Conservation (phyloP, 192 early-diverging fungal genomes). For the Allomyces macrogynus region DNA sequence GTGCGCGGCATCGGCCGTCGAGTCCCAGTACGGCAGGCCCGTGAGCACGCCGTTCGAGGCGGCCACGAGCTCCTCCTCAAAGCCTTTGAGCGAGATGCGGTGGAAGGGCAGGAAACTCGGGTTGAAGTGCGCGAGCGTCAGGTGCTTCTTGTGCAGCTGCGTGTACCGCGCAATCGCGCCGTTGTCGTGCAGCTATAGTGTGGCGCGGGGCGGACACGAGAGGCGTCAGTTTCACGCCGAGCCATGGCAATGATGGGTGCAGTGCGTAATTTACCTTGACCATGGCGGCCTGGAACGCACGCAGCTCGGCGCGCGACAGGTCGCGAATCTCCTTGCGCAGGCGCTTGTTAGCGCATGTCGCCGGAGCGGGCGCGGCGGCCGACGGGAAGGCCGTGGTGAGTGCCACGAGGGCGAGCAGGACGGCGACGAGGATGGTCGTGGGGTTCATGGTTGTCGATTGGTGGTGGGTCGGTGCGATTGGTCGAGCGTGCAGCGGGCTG, state of each 20-base stretch:
- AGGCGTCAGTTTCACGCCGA: too few relatives aligned
- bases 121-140: background rate
- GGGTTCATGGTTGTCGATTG: too few relatives aligned
- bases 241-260: too few relatives aligned
- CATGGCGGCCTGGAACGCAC: background rate
- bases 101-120: background rate
- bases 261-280: background rate
- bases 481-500: too few relatives aligned
- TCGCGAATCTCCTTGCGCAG: constrained; percentile 1
- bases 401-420: too few relatives aligned
- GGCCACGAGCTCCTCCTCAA: background rate
- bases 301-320: background rate
- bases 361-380: too few relatives aligned
- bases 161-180: background rate
- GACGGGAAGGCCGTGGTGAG: too few relatives aligned
- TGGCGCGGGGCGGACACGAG: too few relatives aligned
- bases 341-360: background rate
- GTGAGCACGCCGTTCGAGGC: background rate
- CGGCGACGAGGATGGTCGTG: too few relatives aligned
- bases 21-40: background rate
- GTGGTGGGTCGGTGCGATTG: too few relatives aligned
- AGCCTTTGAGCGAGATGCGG: background rate
- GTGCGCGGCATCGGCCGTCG: background rate
- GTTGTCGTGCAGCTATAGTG: too few relatives aligned
- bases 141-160: background rate